Evolutionary conservation across 441 rosid genomes (phyloP).

Genomic region (Pelargonium australe): DNA sequence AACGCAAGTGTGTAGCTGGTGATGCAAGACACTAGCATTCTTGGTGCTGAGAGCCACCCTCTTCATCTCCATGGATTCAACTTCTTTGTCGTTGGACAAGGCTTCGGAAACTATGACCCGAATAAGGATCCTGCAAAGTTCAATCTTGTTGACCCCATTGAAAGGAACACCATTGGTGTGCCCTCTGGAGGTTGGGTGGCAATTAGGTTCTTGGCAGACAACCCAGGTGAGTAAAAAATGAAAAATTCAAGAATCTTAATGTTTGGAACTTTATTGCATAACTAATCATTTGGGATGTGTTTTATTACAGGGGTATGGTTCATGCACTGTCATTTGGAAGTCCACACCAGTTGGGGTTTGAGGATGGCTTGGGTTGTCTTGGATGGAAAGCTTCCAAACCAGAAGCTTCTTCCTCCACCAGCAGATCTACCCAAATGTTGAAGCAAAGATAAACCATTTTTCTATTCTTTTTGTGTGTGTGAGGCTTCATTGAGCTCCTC

Average conservation of each 20-base stretch:
- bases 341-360: conserved; percentile 53
- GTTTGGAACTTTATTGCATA: no score
- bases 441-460: no score
- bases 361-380: conserved; percentile 51
- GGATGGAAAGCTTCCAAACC: conserved; percentile 25
- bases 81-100: conserved; percentile 53
- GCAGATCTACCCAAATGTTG: no score
- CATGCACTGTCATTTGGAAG: conserved; percentile 43
- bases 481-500: no score
- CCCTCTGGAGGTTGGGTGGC: conserved; percentile 75
- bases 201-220: conserved; percentile 51
- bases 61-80: conserved; percentile 30
- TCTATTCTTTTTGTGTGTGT: no score
- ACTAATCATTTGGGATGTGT: no score
- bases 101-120: conserved; percentile 51
- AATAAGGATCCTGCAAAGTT: conserved; percentile 39
- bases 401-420: no score
- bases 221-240: conserved; percentile 38
- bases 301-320: neutral
- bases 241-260: no score
- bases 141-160: conserved; percentile 53
- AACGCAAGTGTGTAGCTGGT: conserved; percentile 55
- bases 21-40: conserved; percentile 49
- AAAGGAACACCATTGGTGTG: conserved; percentile 54
- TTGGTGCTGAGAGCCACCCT: conserved; percentile 43